Conservation (phyloP, 129 eudicot genomes). For the Oenanthe sinensis region DNA sequence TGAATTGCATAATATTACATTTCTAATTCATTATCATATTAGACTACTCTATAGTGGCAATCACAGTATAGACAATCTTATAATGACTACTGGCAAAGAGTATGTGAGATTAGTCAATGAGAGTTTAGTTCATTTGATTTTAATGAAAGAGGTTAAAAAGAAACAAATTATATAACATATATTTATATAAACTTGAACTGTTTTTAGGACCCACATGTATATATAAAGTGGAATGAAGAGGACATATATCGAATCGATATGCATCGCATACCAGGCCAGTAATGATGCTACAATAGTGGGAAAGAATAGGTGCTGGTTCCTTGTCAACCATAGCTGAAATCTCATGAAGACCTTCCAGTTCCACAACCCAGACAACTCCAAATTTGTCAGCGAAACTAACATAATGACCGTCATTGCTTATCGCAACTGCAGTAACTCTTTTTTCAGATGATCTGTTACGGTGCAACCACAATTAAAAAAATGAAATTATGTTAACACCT, state of each 20-base stretch:
- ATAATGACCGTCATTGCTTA: slow-evolving; percentile 58
- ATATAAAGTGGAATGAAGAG: background rate
- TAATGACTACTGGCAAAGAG: background rate
- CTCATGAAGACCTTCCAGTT: slow-evolving; percentile 34
- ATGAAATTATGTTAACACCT: background rate
- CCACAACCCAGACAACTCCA: slow-evolving; percentile 81
- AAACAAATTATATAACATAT: background rate
- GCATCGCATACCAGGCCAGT: slow-evolving; percentile 59
- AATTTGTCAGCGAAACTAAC: slow-evolving; percentile 92
- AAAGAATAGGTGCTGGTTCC: slow-evolving; percentile 66
- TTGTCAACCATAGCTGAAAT: slow-evolving; percentile 28
- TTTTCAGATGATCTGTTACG: slow-evolving; percentile 70
- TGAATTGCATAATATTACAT: background rate
- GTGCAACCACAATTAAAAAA: background rate
- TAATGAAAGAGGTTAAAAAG: too few relatives aligned
- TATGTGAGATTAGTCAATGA: background rate
- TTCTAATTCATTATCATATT: background rate
- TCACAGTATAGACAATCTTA: background rate
- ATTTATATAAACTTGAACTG: background rate
- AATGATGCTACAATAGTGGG: slow-evolving; percentile 96
- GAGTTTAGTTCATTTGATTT: background rate
- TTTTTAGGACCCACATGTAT: background rate
- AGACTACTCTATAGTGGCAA: background rate
- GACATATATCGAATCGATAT: background rate
- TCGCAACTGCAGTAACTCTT: slow-evolving; percentile 89